These are phyloP conservation scores for Rutstroemia sydowiana DNA, from an alignment of 2,329 filamentous ascomycete species.

Conservation along the genomic window DNA sequence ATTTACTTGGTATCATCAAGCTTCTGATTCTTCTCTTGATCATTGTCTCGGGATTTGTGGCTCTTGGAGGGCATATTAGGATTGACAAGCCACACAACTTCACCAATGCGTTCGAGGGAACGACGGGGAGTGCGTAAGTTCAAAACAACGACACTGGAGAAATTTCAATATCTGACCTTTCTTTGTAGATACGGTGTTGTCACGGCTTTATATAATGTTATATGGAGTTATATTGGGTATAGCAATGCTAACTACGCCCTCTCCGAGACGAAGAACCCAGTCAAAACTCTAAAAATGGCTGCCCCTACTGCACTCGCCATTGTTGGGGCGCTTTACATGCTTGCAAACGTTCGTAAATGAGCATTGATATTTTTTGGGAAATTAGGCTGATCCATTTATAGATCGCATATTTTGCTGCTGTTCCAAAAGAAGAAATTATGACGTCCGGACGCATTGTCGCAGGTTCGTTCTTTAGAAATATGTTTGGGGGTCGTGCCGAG, in stretches of 20 bases:
- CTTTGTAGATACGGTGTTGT: constrained; percentile 46
- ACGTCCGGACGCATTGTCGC: constrained; percentile 44
- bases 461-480: constrained; percentile 48
- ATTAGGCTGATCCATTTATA: constrained; percentile 4
- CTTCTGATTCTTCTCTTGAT: constrained; percentile 59
- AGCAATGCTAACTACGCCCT: constrained; percentile 61
- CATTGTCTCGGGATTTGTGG: constrained; percentile 46
- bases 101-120: constrained; percentile 55
- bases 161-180: background rate
- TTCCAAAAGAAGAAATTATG: constrained; percentile 46
- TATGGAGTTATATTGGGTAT: constrained; percentile 64
- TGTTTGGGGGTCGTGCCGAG: constrained; percentile 47
- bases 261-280: constrained; percentile 58
- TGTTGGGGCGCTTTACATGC: constrained; percentile 56
- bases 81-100: constrained; percentile 58
- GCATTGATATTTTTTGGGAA: background rate
- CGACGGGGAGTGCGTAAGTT: constrained; percentile 50
- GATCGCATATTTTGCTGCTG: constrained; percentile 57
- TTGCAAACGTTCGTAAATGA: constrained; percentile 42
- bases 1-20: constrained; percentile 58
- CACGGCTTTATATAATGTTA: constrained; percentile 65
- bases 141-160: background rate
- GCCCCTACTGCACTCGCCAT: constrained; percentile 52
- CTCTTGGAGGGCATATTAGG: constrained; percentile 53
- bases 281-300: constrained; percentile 57